Conservation (phyloP, 2,329 filamentous ascomycete genomes). For the Phoma sp. region DNA sequence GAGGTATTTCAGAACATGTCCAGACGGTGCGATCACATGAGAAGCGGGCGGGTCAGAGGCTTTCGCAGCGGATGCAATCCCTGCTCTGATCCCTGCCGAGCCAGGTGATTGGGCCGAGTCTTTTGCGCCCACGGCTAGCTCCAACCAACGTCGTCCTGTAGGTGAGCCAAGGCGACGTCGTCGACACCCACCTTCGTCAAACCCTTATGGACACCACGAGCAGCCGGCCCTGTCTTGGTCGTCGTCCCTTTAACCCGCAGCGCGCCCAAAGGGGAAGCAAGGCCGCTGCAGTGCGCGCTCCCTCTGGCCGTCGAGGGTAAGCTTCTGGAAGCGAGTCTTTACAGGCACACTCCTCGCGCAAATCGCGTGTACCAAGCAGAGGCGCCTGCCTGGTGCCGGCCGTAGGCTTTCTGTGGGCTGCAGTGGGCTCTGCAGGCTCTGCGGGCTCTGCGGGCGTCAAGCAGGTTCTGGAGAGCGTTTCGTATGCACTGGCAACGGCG, state of each 20-base stretch:
- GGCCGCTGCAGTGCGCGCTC: constrained; percentile 40
- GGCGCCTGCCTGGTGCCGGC: constrained; percentile 11
- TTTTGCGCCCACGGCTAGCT: constrained; percentile 46
- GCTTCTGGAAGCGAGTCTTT: constrained; percentile 41
- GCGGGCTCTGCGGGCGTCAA: constrained; percentile 24
- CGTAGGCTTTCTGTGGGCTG: constrained; percentile 22
- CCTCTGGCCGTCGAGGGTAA: constrained; percentile 36
- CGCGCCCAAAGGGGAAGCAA: constrained; percentile 40
- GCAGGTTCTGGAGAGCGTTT: constrained; percentile 35
- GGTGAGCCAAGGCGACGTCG: constrained; percentile 42
- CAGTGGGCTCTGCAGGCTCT: constrained; percentile 24
- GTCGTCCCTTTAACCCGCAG: constrained; percentile 27
- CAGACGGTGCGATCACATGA: constrained; percentile 44
- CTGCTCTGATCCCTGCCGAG: constrained; percentile 39
- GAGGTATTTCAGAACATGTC: constrained; percentile 25
- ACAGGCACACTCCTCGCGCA: constrained; percentile 15
- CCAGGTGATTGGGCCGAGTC: constrained; percentile 43
- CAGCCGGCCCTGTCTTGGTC: constrained; percentile 9
- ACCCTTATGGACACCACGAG: constrained; percentile 30
- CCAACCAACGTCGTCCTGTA: constrained; percentile 48
- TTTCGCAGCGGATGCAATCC: constrained; percentile 30
- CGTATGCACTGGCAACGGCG: constrained; percentile 9
- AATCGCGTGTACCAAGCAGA: constrained; percentile 11
- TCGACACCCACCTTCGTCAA: constrained; percentile 39
- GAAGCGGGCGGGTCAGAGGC: constrained; percentile 20